Conservation (phyloP, 2,329 filamentous ascomycete species). For the Fusarium sp. region DNA sequence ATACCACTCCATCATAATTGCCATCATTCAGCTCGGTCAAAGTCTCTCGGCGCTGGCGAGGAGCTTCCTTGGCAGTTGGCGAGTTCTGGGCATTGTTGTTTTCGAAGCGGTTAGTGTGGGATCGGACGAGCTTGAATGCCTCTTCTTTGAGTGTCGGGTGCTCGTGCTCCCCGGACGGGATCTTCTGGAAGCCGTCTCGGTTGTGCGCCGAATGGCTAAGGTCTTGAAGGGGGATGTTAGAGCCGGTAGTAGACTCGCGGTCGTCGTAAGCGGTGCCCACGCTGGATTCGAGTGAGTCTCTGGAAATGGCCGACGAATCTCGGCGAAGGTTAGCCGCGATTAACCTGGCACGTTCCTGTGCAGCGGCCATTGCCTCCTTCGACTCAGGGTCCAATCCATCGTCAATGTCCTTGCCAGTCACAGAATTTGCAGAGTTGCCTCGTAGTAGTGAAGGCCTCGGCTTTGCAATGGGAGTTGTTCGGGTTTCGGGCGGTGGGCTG, state of each 20-base stretch:
- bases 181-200: constrained; percentile 36
- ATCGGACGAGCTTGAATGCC: constrained; percentile 57
- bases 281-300: constrained; percentile 54
- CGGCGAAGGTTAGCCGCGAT: constrained; percentile 55
- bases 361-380: constrained; percentile 52
- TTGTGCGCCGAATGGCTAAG: constrained; percentile 35
- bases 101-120: constrained; percentile 52
- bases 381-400: constrained; percentile 47
- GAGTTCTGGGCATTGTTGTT: constrained; percentile 15
- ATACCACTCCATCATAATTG: constrained; percentile 54
- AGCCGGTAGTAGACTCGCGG: constrained; percentile 38
- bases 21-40: constrained; percentile 54
- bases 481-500: constrained; percentile 26
- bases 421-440: constrained; percentile 55
- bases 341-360: constrained; percentile 57
- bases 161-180: constrained; percentile 20
- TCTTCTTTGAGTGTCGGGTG: constrained; percentile 44
- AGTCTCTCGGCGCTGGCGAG: constrained; percentile 24
- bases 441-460: constrained; percentile 58
- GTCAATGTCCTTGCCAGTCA: constrained; percentile 45
- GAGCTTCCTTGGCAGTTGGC: constrained; percentile 22
- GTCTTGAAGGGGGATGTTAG: constrained; percentile 49
- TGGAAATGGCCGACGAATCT: constrained; percentile 50
- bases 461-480: constrained; percentile 35
- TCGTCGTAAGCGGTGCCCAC: constrained; percentile 47